Evolutionary conservation across 768 basidiomycete genomes (phyloP).

Genomic region (Mrakia gelida): DNA sequence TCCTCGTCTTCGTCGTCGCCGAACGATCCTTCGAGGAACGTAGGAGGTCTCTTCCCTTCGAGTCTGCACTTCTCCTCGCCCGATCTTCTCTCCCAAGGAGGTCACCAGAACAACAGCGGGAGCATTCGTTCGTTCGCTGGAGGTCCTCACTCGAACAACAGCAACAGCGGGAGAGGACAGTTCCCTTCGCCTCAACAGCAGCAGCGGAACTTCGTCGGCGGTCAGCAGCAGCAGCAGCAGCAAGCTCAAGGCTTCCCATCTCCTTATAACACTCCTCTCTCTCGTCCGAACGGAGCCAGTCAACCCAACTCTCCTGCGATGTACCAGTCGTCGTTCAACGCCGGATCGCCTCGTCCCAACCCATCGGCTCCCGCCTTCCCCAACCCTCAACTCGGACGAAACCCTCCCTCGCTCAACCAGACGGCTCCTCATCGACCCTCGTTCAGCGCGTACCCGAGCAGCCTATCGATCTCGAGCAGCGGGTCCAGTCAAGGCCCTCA

Average conservation of each 20-base stretch:
- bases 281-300: constrained; percentile 3
- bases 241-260: neutral
- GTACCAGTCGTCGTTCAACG: neutral
- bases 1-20: neutral
- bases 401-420: neutral
- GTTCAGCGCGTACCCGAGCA: neutral
- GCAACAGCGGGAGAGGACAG: neutral
- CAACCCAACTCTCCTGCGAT: neutral
- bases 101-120: neutral
- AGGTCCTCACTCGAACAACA: neutral
- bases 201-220: neutral
- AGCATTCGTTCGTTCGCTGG: constrained; percentile 1
- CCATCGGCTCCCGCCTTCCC: constrained; percentile 12
- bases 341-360: neutral
- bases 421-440: neutral
- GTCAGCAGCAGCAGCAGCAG: neutral
- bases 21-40: neutral
- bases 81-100: neutral
- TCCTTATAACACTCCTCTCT: neutral
- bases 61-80: constrained; percentile 2
- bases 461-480: neutral
- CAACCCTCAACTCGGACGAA: neutral
- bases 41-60: neutral
- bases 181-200: neutral
- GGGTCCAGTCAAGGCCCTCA: neutral